Evolutionary conservation across 768 basidiomycete species (phyloP).

Genomic region (Pholiota molesta): DNA sequence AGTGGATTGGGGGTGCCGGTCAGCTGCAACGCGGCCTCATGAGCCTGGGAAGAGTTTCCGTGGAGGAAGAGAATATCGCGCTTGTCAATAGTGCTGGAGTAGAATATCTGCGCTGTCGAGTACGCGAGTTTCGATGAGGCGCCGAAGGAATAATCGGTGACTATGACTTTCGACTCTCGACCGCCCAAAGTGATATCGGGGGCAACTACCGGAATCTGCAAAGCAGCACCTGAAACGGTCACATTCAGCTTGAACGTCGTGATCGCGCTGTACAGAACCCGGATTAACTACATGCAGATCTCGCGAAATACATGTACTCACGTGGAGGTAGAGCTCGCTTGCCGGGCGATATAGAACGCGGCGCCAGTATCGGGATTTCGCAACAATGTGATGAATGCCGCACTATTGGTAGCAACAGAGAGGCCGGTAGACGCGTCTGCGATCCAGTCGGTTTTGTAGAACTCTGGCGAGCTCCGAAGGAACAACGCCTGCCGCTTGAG

Average conservation of each 20-base stretch:
- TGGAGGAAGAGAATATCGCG: slow-evolving; percentile 68
- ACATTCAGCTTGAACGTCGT: slow-evolving; percentile 64
- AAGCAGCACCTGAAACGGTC: slow-evolving; percentile 48
- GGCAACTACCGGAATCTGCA: slow-evolving; percentile 60
- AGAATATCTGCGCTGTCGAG: slow-evolving; percentile 76
- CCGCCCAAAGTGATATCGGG: slow-evolving; percentile 62
- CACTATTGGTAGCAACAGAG: slow-evolving; percentile 39
- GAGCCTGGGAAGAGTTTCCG: slow-evolving; percentile 56
- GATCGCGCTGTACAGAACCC: slow-evolving; percentile 36
- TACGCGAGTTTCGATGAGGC: slow-evolving; percentile 56
- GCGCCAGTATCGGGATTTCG: slow-evolving; percentile 68
- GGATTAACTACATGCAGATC: neutral
- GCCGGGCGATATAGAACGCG: slow-evolving; percentile 72
- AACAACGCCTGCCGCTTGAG: slow-evolving; percentile 80
- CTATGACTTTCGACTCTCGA: slow-evolving; percentile 73
- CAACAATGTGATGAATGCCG: slow-evolving; percentile 62
- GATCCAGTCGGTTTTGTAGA: slow-evolving; percentile 79
- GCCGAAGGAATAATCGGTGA: slow-evolving; percentile 77
- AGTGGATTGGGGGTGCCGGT: slow-evolving; percentile 48
- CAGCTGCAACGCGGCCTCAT: slow-evolving; percentile 53
- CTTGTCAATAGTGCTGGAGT: slow-evolving; percentile 59
- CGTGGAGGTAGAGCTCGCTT: slow-evolving; percentile 68
- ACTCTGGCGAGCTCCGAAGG: slow-evolving; percentile 76
- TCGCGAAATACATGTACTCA: slow-evolving; percentile 41
- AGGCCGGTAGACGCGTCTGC: slow-evolving; percentile 60